Evolutionary conservation across 768 basidiomycete genomes (phyloP).

Genomic region (Mrakia hoshinonis): DNA sequence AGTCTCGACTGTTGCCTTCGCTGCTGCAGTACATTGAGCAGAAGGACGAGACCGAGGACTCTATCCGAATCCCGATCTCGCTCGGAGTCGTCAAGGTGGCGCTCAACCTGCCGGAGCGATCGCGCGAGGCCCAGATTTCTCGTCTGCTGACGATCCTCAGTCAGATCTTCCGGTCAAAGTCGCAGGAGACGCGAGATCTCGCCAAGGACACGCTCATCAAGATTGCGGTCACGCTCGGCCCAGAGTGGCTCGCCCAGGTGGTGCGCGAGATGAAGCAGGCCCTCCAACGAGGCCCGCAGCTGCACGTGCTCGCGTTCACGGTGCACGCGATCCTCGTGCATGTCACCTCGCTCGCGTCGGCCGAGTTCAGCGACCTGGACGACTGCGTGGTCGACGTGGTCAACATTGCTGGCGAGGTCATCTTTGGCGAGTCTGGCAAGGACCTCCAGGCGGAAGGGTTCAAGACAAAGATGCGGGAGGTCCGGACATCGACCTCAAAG

Average conservation of each 20-base stretch:
- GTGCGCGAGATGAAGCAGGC: conserved; percentile 76
- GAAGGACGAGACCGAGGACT: conserved; percentile 73
- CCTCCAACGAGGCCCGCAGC: conserved; percentile 79
- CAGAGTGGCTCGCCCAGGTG: conserved; percentile 61
- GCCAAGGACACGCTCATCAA: conserved; percentile 72
- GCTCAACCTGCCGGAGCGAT: conserved; percentile 59
- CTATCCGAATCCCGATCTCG: conserved; percentile 76
- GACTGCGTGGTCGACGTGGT: conserved; percentile 68
- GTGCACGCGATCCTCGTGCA: conserved; percentile 73
- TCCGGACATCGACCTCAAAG: conserved; percentile 67
- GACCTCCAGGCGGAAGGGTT: conserved; percentile 81
- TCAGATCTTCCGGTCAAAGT: conserved; percentile 84
- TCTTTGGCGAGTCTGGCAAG: conserved; percentile 88
- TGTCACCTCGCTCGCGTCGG: conserved; percentile 53
- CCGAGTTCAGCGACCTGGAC: conserved; percentile 59
- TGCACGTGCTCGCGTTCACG: conserved; percentile 81
- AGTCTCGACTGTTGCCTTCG: conserved; percentile 63
- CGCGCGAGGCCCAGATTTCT: conserved; percentile 59
- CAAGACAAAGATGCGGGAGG: conserved; percentile 90
- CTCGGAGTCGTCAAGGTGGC: conserved; percentile 80
- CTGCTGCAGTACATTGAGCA: conserved; percentile 74
- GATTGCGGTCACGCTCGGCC: conserved; percentile 64
- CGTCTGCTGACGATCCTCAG: conserved; percentile 73
- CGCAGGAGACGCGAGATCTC: conserved; percentile 84
- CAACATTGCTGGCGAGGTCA: conserved; percentile 73